A percentile compares a stretch with the other conserved stretches of the same genome.
phyloP scores from a whole-genome alignment of 2,329 filamentous ascomycete species.

The Elsinoe australis region DNA sequence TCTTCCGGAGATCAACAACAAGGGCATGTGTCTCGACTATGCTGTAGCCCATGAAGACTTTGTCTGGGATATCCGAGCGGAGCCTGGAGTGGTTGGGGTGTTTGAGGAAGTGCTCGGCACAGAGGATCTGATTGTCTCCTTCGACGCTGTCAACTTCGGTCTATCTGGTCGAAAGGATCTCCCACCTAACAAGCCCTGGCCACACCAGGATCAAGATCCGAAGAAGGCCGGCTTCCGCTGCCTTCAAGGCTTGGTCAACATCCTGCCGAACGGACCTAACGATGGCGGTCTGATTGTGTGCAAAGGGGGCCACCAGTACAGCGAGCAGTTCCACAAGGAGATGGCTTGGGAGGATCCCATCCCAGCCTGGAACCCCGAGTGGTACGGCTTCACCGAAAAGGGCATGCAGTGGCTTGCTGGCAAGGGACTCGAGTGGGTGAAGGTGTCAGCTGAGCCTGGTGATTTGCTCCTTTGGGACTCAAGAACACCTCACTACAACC shows the following conservation, averaged over 20 bases:
- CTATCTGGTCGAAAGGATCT: constrained; percentile 37
- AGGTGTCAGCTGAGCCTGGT: constrained; percentile 25
- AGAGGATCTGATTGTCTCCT: constrained; percentile 43
- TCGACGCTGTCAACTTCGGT: constrained; percentile 42
- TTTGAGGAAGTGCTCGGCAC: constrained; percentile 43
- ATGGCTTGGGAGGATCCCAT: constrained; percentile 27
- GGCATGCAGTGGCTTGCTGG: constrained; percentile 28
- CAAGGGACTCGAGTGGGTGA: constrained; percentile 24
- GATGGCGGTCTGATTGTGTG: constrained; percentile 34
- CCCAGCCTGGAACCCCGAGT: constrained; percentile 29
- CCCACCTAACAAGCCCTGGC: constrained; percentile 38
- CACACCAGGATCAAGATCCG: constrained; percentile 42
- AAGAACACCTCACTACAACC: constrained; percentile 29
- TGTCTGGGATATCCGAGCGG: constrained; percentile 43
- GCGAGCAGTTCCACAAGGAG: constrained; percentile 29
- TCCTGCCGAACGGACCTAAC: constrained; percentile 32
- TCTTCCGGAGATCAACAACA: constrained; percentile 39
- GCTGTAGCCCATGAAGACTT: constrained; percentile 44
- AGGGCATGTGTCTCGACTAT: constrained; percentile 44
- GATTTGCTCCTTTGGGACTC: constrained; percentile 27
- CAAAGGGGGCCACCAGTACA: constrained; percentile 28
- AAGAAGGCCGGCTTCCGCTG: constrained; percentile 43
- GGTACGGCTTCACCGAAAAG: constrained; percentile 30
- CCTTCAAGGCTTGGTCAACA: constrained; percentile 46
- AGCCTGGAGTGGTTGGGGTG: constrained; percentile 40